A percentile compares a stretch with the other conserved stretches of the same genome.
Evolutionary conservation across 139 green algal species (phyloP).

Genomic region (Pleodorina starrii): DNA sequence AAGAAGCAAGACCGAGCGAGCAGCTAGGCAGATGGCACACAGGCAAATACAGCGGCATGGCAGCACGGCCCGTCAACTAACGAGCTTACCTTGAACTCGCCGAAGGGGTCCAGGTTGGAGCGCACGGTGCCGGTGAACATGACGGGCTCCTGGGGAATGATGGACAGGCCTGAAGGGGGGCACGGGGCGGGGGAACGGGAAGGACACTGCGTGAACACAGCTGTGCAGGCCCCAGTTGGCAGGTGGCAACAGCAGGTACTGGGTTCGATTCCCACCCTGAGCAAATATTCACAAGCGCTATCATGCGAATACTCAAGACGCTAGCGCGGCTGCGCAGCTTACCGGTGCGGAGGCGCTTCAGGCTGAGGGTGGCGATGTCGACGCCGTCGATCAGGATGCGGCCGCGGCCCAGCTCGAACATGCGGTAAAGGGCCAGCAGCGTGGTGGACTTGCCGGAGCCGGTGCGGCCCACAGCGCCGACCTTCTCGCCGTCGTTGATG

Average conservation of each 20-base stretch:
- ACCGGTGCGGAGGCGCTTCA: slow-evolving; percentile 73
- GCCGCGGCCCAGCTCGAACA: slow-evolving; percentile 76
- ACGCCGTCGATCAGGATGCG: slow-evolving; percentile 79
- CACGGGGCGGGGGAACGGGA: neutral
- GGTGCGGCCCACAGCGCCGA: slow-evolving; percentile 76
- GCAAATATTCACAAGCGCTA: neutral
- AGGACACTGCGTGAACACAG: neutral
- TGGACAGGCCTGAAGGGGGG: slow-evolving; percentile 73
- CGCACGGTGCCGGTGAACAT: slow-evolving; percentile 88
- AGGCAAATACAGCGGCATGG: neutral
- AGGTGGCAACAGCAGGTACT: too few species aligned
- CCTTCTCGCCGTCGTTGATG: slow-evolving; percentile 72
- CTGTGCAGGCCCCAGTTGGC: too few species aligned
- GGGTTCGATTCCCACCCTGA: too few species aligned
- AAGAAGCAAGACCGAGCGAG: slow-evolving; percentile 22
- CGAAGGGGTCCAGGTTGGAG: slow-evolving; percentile 88
- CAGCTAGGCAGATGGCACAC: neutral
- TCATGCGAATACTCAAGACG: too few species aligned
- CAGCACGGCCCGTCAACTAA: too few species aligned
- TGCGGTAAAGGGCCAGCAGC: slow-evolving; percentile 82
- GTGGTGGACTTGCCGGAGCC: slow-evolving; percentile 83
- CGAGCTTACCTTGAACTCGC: slow-evolving; percentile 56
- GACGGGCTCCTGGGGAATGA: slow-evolving; percentile 86
- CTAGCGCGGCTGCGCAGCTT: neutral
- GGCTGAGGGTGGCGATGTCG: slow-evolving; percentile 72